phyloP scores from a whole-genome alignment of 1,139 yeast genomes.

The Saccharomyces hybrid region DNA sequence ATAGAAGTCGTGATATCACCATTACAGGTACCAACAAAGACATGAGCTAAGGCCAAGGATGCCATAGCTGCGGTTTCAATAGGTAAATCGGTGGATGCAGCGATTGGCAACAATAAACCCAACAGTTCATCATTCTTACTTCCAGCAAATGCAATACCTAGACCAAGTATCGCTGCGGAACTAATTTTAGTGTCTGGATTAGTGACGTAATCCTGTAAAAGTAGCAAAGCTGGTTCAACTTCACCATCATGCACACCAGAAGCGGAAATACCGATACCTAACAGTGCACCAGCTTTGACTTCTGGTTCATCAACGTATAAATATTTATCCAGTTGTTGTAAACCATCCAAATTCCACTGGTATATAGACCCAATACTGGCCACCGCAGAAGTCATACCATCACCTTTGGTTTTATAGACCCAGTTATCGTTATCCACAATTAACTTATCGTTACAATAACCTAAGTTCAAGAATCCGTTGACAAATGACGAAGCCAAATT shows the following conservation, averaged over 20 bases:
- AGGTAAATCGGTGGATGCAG: slow-evolving; percentile 68
- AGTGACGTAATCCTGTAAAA: slow-evolving; percentile 73
- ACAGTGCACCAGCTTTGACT: slow-evolving; percentile 90
- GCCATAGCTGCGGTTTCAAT: slow-evolving; percentile 81
- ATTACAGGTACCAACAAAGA: slow-evolving; percentile 91
- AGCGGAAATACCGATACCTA: slow-evolving; percentile 93
- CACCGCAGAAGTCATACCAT: slow-evolving; percentile 90
- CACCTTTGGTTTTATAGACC: slow-evolving; percentile 88
- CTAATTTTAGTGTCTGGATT: slow-evolving; percentile 49
- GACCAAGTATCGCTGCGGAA: slow-evolving; percentile 78
- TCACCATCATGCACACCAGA: slow-evolving; percentile 88
- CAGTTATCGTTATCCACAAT: slow-evolving; percentile 74
- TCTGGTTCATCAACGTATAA: slow-evolving; percentile 80
- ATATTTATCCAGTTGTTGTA: slow-evolving; percentile 83
- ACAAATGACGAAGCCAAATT: slow-evolving; percentile 94
- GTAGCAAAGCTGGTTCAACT: slow-evolving; percentile 83
- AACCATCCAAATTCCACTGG: slow-evolving; percentile 92
- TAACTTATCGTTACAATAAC: slow-evolving; percentile 80
- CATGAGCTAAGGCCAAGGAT: slow-evolving; percentile 87
- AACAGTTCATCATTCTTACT: slow-evolving; percentile 80
- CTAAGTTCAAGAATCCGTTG: slow-evolving; percentile 84
- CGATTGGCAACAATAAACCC: slow-evolving; percentile 72
- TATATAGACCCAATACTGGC: slow-evolving; percentile 87
- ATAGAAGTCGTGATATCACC: slow-evolving; percentile 91
- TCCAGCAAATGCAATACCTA: slow-evolving; percentile 94